Evolutionary conservation across 306 rosid species (phyloP).

Genomic region (Arachis stenosperma): DNA sequence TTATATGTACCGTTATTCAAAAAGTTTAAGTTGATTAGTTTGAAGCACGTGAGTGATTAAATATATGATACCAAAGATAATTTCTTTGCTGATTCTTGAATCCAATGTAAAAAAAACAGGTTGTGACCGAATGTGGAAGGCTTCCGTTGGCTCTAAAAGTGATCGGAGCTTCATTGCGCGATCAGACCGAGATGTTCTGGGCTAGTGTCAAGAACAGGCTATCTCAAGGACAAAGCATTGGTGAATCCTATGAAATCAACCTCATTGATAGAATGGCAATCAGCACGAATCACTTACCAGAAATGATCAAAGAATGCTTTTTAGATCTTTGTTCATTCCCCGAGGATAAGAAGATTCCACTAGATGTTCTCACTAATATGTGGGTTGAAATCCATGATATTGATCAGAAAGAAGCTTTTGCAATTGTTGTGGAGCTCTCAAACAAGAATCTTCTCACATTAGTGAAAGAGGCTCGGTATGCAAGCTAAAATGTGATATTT

Average conservation of each 20-base stretch:
- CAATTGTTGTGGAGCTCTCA: conserved; percentile 78
- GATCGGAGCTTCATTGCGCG: conserved; percentile 82
- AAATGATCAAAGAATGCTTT: conserved; percentile 73
- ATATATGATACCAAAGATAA: too few relatives aligned
- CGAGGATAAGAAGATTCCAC: conserved; percentile 87
- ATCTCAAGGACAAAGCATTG: conserved; percentile 72
- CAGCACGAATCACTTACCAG: conserved; percentile 57
- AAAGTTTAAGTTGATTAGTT: too few relatives aligned
- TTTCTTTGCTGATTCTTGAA: not conserved
- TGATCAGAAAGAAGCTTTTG: conserved; percentile 72
- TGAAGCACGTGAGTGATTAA: too few relatives aligned
- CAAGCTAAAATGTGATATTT: conserved; percentile 1
- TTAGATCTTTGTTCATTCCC: conserved; percentile 85
- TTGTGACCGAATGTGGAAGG: conserved; percentile 80
- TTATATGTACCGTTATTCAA: too few relatives aligned
- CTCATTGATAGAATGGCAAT: conserved; percentile 72
- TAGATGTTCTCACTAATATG: conserved; percentile 75
- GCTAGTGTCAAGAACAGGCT: conserved; percentile 65
- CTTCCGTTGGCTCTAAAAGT: conserved; percentile 96
- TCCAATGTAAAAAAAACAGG: conserved; percentile 45
- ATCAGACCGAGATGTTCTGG: conserved; percentile 79
- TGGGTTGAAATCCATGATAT: conserved; percentile 87
- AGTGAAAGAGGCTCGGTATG: conserved; percentile 74
- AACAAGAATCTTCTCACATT: conserved; percentile 83
- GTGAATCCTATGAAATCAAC: conserved; percentile 70